phyloP scores from a whole-genome alignment of 345 rosid species.

The Turnera subulata region DNA sequence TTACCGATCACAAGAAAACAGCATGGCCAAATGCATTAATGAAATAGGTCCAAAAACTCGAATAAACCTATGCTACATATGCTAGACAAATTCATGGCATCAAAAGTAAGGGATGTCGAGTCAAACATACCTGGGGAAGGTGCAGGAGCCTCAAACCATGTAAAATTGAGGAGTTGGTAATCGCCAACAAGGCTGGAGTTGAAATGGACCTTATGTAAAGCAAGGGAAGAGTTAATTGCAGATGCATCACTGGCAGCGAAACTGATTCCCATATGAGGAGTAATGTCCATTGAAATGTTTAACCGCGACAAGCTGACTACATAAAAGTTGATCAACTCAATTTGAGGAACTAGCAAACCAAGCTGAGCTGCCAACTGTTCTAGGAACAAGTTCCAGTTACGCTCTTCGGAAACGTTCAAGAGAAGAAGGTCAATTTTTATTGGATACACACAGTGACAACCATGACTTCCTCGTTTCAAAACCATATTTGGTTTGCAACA shows the following conservation, averaged over 20 bases:
- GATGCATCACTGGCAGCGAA: constrained; percentile 74
- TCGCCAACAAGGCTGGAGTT: constrained; percentile 67
- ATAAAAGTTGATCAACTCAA: constrained; percentile 83
- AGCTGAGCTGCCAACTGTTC: constrained; percentile 77
- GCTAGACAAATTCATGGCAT: constrained; percentile 8
- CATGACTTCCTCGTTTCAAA: constrained; percentile 63
- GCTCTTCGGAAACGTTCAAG: constrained; percentile 75
- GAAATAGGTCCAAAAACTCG: too few species aligned
- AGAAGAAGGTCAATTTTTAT: constrained; percentile 94
- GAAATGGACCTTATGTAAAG: constrained; percentile 63
- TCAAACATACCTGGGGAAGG: constrained; percentile 65
- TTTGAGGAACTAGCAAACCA: constrained; percentile 65
- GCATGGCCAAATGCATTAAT: too few species aligned
- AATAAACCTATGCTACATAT: neutral
- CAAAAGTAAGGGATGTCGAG: neutral
- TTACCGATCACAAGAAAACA: too few species aligned
- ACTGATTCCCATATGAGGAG: constrained; percentile 76
- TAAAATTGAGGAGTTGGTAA: constrained; percentile 79
- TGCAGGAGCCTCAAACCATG: constrained; percentile 75
- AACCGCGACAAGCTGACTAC: constrained; percentile 57
- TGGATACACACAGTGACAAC: constrained; percentile 95
- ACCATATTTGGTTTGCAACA: constrained; percentile 82
- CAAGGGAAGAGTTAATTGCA: constrained; percentile 68
- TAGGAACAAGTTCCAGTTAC: constrained; percentile 61
- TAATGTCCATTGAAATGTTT: constrained; percentile 93